Conservation (phyloP, 2,329 filamentous ascomycete genomes). For the Aspergillus novofumigatus region DNA sequence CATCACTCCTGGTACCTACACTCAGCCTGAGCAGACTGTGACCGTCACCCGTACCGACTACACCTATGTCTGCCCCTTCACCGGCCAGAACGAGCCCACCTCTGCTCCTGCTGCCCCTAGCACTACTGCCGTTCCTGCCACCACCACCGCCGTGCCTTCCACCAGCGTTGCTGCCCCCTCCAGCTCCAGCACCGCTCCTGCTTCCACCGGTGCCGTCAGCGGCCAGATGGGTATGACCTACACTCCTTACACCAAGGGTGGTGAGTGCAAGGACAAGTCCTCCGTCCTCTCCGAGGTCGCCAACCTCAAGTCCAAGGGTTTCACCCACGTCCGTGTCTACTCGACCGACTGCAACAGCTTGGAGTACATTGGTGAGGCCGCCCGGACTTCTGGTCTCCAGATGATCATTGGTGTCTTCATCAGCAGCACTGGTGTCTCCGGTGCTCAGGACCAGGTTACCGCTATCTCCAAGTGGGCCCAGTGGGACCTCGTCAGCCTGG, state of each 20-base stretch:
- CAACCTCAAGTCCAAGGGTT: constrained; percentile 61
- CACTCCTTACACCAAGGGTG: constrained; percentile 62
- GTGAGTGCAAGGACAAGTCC: constrained; percentile 60
- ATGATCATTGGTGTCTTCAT: constrained; percentile 89
- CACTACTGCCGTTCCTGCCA: constrained; percentile 16
- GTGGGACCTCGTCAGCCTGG: constrained; percentile 72
- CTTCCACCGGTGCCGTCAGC: constrained; percentile 24
- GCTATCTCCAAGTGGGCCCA: constrained; percentile 68
- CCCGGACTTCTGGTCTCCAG: constrained; percentile 62
- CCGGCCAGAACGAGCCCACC: constrained; percentile 36
- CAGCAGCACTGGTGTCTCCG: constrained; percentile 56
- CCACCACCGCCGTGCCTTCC: constrained; percentile 21
- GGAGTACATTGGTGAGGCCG: constrained; percentile 67
- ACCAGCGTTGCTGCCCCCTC: constrained; percentile 24
- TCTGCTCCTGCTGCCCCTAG: constrained; percentile 24
- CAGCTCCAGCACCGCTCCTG: constrained; percentile 10
- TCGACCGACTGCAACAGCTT: constrained; percentile 86
- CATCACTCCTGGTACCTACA: constrained; percentile 69
- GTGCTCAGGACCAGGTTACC: constrained; percentile 68
- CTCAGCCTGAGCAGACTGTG: constrained; percentile 60
- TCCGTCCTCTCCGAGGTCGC: constrained; percentile 59
- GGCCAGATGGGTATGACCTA: constrained; percentile 72
- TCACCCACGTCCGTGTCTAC: constrained; percentile 75
- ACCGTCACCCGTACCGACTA: constrained; percentile 66
- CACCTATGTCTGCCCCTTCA: constrained; percentile 68